Evolutionary conservation across 139 green algal genomes (phyloP).

Genomic region (Ettlia oleoabundans): DNA sequence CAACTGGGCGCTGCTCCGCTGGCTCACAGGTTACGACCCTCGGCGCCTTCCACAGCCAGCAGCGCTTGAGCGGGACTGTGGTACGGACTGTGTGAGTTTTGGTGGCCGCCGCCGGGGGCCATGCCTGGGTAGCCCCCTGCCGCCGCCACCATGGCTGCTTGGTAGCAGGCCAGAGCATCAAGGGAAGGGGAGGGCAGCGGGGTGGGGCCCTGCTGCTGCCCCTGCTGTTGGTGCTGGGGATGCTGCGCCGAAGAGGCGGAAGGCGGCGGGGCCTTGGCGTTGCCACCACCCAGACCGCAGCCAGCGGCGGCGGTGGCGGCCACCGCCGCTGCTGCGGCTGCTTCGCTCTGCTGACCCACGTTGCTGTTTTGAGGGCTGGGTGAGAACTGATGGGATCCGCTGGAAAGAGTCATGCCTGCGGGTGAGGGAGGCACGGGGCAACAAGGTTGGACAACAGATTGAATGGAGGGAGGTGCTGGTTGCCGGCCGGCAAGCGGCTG

Average conservation of each 20-base stretch:
- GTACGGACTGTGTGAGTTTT: too few species aligned
- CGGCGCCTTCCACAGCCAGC: too few species aligned
- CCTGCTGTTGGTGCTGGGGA: background rate
- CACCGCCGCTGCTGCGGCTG: background rate
- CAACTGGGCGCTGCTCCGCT: too few species aligned
- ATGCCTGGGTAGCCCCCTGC: background rate
- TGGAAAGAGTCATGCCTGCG: background rate
- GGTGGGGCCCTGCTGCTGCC: background rate
- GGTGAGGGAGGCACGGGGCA: background rate
- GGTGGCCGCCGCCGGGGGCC: background rate
- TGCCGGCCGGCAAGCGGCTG: background rate
- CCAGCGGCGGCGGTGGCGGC: background rate
- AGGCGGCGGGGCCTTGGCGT: background rate
- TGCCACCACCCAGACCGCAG: background rate
- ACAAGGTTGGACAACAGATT: background rate
- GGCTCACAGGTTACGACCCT: too few species aligned
- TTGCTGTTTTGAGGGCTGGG: background rate
- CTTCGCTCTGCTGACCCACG: background rate
- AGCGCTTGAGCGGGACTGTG: too few species aligned
- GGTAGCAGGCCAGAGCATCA: background rate
- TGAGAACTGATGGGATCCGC: background rate
- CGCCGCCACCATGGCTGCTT: background rate
- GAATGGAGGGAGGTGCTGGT: background rate
- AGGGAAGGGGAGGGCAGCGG: background rate
- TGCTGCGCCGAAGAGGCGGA: background rate